These are phyloP conservation scores for Phytomonas sp. DNA, from an alignment of 208 protist species.

Conservation along the genomic window DNA sequence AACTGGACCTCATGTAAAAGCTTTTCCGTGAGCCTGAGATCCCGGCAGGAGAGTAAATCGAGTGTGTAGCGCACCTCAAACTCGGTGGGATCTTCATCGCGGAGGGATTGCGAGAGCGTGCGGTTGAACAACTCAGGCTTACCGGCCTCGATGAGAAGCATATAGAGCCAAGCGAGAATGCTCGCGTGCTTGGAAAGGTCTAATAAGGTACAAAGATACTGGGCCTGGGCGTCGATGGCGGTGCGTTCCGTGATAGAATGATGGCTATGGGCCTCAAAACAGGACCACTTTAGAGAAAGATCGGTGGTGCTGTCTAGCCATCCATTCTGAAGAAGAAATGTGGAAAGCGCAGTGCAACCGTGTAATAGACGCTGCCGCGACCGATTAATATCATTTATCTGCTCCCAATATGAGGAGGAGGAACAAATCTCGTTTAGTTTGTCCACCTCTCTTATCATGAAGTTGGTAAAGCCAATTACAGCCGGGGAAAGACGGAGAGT, in stretches of 20 bases:
- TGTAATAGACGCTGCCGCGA: constrained; percentile 16
- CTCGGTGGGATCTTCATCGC: constrained; percentile 21
- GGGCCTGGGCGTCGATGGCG: constrained; percentile 45
- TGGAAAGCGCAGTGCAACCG: constrained; percentile 15
- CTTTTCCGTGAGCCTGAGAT: constrained; percentile 16
- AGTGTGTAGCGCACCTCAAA: constrained; percentile 35
- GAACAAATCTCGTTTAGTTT: constrained; percentile 28
- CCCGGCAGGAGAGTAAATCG: constrained; percentile 23
- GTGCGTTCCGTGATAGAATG: constrained; percentile 14
- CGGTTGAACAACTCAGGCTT: constrained; percentile 15
- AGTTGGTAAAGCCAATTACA: constrained; percentile 19
- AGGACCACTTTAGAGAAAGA: constrained; percentile 15
- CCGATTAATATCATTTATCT: constrained; percentile 25
- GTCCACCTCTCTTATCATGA: constrained; percentile 20
- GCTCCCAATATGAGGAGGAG: constrained; percentile 28
- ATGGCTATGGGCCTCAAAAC: constrained; percentile 3
- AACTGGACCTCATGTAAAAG: constrained; percentile 21
- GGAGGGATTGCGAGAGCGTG: constrained; percentile 30
- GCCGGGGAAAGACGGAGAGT: constrained; percentile 25
- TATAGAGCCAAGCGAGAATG: constrained; percentile 47
- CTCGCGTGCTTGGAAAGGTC: constrained; percentile 23
- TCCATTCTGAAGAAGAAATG: constrained; percentile 25
- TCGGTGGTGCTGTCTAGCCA: constrained; percentile 36
- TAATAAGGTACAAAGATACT: constrained; percentile 38
- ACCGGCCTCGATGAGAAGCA: constrained; percentile 25